Conservation (phyloP, 768 basidiomycete species). For the Pleurotus cornucopiae region DNA sequence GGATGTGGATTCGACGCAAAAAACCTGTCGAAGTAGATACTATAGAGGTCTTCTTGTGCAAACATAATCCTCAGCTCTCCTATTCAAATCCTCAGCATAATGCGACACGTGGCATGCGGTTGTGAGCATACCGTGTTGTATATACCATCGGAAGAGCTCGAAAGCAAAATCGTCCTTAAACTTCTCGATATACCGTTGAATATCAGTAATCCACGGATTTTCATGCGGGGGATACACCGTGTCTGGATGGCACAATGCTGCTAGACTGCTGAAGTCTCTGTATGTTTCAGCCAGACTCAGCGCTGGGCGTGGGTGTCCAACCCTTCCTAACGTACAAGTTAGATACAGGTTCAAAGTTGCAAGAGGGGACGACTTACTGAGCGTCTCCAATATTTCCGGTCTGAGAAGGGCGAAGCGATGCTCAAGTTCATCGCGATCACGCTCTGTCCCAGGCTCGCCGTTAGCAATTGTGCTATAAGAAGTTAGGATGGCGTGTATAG, state of each 20-base stretch:
- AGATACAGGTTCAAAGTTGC: slow-evolving; percentile 1
- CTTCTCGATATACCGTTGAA: slow-evolving; percentile 69
- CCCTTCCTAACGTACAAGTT: slow-evolving; percentile 42
- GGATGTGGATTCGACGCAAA: slow-evolving; percentile 58
- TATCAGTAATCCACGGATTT: slow-evolving; percentile 59
- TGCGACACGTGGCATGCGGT: not conserved
- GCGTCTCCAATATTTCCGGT: slow-evolving; percentile 72
- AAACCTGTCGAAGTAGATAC: slow-evolving; percentile 65
- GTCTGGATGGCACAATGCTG: slow-evolving; percentile 73
- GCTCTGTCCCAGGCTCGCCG: slow-evolving; percentile 43
- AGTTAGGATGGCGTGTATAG: too few relatives aligned
- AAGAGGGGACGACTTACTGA: slow-evolving; percentile 50
- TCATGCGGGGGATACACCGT: slow-evolving; percentile 57
- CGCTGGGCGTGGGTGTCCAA: slow-evolving; percentile 64
- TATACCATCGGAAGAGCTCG: slow-evolving; percentile 92
- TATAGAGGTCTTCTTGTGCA: slow-evolving; percentile 62
- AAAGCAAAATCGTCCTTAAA: slow-evolving; percentile 82
- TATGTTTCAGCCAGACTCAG: slow-evolving; percentile 85
- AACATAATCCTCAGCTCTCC: slow-evolving; percentile 83
- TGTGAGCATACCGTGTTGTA: slow-evolving; percentile 66
- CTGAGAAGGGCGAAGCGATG: slow-evolving; percentile 68
- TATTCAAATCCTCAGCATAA: slow-evolving; percentile 18
- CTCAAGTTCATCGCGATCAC: slow-evolving; percentile 56
- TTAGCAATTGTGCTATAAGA: slow-evolving; percentile 37
- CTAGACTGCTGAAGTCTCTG: slow-evolving; percentile 81